Percentiles rank a stretch among this genome's conserved stretches.
Conservation (phyloP, 2,329 filamentous ascomycete genomes). For the Aspergillus fructus region DNA sequence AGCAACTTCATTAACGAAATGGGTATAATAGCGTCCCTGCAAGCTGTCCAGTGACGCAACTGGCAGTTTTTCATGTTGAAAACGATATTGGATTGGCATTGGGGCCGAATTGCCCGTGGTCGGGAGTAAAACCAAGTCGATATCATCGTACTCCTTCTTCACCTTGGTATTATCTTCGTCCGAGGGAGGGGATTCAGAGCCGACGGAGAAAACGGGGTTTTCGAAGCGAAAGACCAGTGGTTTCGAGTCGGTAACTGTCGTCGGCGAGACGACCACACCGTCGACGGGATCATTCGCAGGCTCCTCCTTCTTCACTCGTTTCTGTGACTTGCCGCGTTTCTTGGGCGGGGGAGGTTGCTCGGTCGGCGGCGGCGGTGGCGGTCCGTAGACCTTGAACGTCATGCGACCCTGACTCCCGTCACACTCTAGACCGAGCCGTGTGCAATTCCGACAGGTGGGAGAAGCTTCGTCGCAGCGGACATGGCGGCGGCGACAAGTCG, state of each 20-base stretch:
- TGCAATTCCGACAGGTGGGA: conserved; percentile 40
- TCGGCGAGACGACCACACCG: conserved; percentile 27
- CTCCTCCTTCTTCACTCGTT: conserved; percentile 15
- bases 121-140: not conserved
- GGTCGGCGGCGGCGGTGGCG: conserved; percentile 22
- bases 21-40: conserved; percentile 36
- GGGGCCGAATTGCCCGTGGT: not conserved
- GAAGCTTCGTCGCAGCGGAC: conserved; percentile 39
- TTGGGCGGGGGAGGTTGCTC: conserved; percentile 14
- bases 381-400: conserved; percentile 40
- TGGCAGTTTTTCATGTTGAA: conserved; percentile 18
- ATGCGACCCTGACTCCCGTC: conserved; percentile 36
- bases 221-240: conserved; percentile 27
- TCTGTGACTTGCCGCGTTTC: conserved; percentile 21
- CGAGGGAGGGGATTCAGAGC: conserved; percentile 15
- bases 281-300: conserved; percentile 16
- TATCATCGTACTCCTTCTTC: conserved; percentile 8
- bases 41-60: conserved; percentile 22
- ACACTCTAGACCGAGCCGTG: conserved; percentile 33
- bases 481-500: conserved; percentile 42
- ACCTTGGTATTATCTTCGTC: not conserved
- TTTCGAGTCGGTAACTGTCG: conserved; percentile 18
- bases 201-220: conserved; percentile 20
- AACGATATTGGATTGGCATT: conserved; percentile 1
- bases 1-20: conserved; percentile 36